Evolutionary conservation across 163 green algal species (phyloP).

Genomic region (Trebouxia gelatinosa): DNA sequence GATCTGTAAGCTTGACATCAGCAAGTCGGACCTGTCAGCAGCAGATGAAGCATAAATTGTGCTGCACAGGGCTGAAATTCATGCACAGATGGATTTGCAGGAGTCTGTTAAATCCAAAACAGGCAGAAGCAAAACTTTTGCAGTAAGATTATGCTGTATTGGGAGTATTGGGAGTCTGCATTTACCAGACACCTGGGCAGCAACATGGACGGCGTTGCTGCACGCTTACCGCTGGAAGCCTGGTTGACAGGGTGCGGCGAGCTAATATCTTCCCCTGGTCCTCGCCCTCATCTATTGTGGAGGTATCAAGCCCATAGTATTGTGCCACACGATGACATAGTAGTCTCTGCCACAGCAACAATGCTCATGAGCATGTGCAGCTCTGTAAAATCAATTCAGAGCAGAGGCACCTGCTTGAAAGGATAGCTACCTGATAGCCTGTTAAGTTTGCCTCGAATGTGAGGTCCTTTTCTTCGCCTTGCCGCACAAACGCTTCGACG

Average conservation of each 20-base stretch:
- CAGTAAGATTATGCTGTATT: too few relatives aligned
- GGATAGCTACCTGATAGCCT: slow-evolving; percentile 45
- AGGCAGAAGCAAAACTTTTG: not conserved
- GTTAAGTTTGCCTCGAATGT: slow-evolving; percentile 44
- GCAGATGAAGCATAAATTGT: not conserved
- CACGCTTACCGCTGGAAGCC: not conserved
- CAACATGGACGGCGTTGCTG: too few relatives aligned
- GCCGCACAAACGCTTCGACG: slow-evolving; percentile 44
- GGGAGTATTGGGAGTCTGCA: too few relatives aligned
- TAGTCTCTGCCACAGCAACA: slow-evolving; percentile 41
- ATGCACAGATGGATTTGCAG: not conserved
- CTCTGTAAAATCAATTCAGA: not conserved
- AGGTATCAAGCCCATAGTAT: slow-evolving; percentile 56
- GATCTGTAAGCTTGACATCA: slow-evolving; percentile 15
- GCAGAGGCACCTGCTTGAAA: too few relatives aligned
- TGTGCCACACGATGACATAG: slow-evolving; percentile 52
- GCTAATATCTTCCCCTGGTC: slow-evolving; percentile 49
- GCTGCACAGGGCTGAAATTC: not conserved
- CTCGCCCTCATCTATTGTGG: slow-evolving; percentile 43
- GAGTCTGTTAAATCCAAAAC: not conserved
- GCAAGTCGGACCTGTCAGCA: not conserved
- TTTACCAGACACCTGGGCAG: too few relatives aligned
- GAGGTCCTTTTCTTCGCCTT: slow-evolving; percentile 28
- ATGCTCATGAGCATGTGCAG: not conserved
- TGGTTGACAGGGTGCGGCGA: not conserved